Base-by-base conservation (phyloP, 1,284 basidiomycete genomes). In the Cystobasidium pallidum region DNA sequence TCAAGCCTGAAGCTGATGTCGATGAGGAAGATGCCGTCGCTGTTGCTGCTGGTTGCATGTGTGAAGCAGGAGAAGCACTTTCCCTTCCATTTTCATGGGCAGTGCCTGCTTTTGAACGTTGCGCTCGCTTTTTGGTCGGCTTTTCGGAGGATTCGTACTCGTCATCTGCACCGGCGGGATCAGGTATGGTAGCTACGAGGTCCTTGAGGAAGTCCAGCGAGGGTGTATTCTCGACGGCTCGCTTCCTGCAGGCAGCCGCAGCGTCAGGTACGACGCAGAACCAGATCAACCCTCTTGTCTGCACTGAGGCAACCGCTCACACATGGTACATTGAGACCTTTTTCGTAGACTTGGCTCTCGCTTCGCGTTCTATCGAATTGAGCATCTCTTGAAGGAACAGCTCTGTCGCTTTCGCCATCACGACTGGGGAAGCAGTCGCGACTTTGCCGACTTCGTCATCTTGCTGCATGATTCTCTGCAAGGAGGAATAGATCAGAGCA, bases 391-490 rank as follows among this genome's bases (percentile, higher is more conserved):
- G 88, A 70, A 99, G 87, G 83, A 99, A 98, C 26, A 97, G 85
- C 80, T 99, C 95, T 63, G 98, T 85, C 0, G 93, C 93, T 84
- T 98, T 98, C 3, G 96, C 95, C 99, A 80, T 13, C 1, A 97
- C 91, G 72, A 99, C 88, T 0, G 96, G 96, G 3, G 95, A 97
- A 17, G 93, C 94, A 79, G 94, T 92, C 0, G 96, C 94, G 21
- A 99, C 92, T 82, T 99, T 99, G 70, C 96, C 95, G 19, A 99
- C 95, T 81, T 99, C 95, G 80, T 99, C 96, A 80, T 99, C 95
- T 81, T 95, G 94, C 84, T 99, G 95, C 92, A 99, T 99, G 74
- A 99, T 68, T 24, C 64, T 32, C 64, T 66, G 64, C 2, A 26
- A 4, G 45, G 13, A 30, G 47, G 3, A 10, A 45, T n/a, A n/a